Evolutionary conservation across 2,329 filamentous ascomycete species (phyloP).

Genomic region (Alternaria sp.): DNA sequence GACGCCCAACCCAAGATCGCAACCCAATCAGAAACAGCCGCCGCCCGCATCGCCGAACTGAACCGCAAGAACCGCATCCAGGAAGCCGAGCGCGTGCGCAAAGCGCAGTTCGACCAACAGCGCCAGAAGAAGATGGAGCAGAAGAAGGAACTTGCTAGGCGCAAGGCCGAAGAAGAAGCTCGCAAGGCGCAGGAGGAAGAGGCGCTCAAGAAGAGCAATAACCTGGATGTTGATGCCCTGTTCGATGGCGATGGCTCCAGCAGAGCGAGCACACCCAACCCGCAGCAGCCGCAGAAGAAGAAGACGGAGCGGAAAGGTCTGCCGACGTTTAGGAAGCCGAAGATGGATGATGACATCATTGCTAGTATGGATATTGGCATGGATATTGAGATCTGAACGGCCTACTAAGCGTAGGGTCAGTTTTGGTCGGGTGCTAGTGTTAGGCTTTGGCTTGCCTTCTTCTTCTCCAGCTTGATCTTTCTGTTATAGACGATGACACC

Average conservation of each 20-base stretch:
- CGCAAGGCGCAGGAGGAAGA: conserved; percentile 53
- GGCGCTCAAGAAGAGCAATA: conserved; percentile 35
- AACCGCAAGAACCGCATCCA: conserved; percentile 84
- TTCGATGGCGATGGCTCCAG: conserved; percentile 54
- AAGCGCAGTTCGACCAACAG: conserved; percentile 81
- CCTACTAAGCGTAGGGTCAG: background rate
- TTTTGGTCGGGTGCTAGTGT: background rate
- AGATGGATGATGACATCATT: conserved; percentile 92
- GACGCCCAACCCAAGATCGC: conserved; percentile 63
- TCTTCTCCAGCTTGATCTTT: background rate
- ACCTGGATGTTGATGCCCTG: conserved; percentile 52
- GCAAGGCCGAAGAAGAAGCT: conserved; percentile 57
- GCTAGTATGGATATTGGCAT: conserved; percentile 87
- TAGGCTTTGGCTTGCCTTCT: background rate
- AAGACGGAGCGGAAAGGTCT: conserved; percentile 61
- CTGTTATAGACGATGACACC: background rate
- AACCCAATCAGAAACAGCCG: conserved; percentile 66
- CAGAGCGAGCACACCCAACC: conserved; percentile 52
- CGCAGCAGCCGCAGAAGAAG: conserved; percentile 60
- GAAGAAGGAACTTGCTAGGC: conserved; percentile 52
- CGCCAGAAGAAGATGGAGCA: conserved; percentile 45
- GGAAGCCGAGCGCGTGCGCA: conserved; percentile 89
- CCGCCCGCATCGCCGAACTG: conserved; percentile 81
- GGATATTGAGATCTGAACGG: conserved; percentile 78
- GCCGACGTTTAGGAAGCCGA: conserved; percentile 75